Evolutionary conservation across 2,329 filamentous ascomycete genomes (phyloP).

Genomic region (Talaromyces sp.): DNA sequence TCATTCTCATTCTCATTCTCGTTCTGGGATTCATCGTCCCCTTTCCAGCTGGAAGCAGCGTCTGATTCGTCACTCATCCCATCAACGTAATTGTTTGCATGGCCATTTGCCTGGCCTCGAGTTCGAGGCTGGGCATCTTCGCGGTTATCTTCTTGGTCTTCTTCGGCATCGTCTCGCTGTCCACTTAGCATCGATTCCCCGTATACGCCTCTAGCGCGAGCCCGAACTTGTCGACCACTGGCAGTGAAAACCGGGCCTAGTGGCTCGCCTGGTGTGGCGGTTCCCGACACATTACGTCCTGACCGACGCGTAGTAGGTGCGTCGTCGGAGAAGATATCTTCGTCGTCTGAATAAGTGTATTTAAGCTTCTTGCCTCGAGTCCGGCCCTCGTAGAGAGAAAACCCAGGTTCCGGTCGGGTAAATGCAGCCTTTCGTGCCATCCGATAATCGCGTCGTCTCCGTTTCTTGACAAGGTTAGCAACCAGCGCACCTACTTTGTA

Average conservation of each 20-base stretch:
- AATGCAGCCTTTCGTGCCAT: constrained; percentile 82
- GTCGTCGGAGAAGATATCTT: constrained; percentile 63
- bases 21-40: constrained; percentile 68
- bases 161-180: constrained; percentile 43
- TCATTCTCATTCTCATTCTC: constrained; percentile 49
- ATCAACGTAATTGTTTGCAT: constrained; percentile 56
- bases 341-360: constrained; percentile 92
- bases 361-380: constrained; percentile 94
- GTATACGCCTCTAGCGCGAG: constrained; percentile 50
- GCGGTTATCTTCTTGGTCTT: constrained; percentile 42
- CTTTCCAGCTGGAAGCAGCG: constrained; percentile 55
- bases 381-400: constrained; percentile 91
- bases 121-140: constrained; percentile 36
- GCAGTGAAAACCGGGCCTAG: constrained; percentile 66
- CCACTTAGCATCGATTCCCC: constrained; percentile 54
- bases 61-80: constrained; percentile 65
- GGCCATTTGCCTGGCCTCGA: constrained; percentile 28
- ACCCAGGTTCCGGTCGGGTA: constrained; percentile 78
- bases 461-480: constrained; percentile 58
- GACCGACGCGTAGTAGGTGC: constrained; percentile 61
- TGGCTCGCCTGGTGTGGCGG: constrained; percentile 67
- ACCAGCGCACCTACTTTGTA: background rate
- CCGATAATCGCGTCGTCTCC: constrained; percentile 86
- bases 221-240: constrained; percentile 75
- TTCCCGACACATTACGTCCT: constrained; percentile 61